Evolutionary conservation across 176 grass and related monocot genomes (phyloP), one percentile per base, ranked within the genome.

Genomic region (Triticum dicoccoides): DNA sequence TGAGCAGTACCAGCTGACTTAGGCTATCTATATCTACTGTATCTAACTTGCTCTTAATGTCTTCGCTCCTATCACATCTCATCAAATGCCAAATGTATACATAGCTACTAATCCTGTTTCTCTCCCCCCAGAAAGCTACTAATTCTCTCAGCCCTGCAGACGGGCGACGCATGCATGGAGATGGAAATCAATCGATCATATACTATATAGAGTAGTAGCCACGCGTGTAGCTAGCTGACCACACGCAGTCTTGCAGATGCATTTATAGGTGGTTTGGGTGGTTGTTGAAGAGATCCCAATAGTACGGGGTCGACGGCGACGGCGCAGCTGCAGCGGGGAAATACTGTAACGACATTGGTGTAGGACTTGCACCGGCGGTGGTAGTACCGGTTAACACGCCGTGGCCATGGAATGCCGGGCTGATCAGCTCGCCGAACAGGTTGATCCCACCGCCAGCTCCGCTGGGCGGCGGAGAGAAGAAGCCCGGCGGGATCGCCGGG

Each of bases 261-360:
- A 86, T 79, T 69, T 52, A 71, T 61, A 14, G 64, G 14, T 62
- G 30, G 18, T 70, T 18, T 4, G 61, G 76, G 23, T 58, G 39
- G 56, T 89, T 79, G 89, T 67, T 76, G 89, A 87, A 87, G 85
- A 76, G 80, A 87, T 84, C 85, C 89, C 85, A 91, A 3, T 86
- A 82, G 63, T 90, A 87, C 14, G 88, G 78, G 58, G 73, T 76
- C 24, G 82, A 76, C 27, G 77, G 78, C 58, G 68, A 45, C 9
- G 77, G 69, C 77, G 83, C 83, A 54, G 29, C 73, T 39, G 83
- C 83, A 27, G 29, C 83, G 18, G 32, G 29, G 4, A 34, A 39
- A 24, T 80, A 64, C 2, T 83, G 80, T 54, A 51, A 69, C 29
- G 65, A 76, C 73, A 69, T 69, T 6, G 64, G 25, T 34, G 64